A percentile compares a stretch with the other conserved stretches of the same genome.
These are phyloP conservation scores for Agarophyton chilense DNA, from an alignment of 23 red algal species.

Conservation along the genomic window DNA sequence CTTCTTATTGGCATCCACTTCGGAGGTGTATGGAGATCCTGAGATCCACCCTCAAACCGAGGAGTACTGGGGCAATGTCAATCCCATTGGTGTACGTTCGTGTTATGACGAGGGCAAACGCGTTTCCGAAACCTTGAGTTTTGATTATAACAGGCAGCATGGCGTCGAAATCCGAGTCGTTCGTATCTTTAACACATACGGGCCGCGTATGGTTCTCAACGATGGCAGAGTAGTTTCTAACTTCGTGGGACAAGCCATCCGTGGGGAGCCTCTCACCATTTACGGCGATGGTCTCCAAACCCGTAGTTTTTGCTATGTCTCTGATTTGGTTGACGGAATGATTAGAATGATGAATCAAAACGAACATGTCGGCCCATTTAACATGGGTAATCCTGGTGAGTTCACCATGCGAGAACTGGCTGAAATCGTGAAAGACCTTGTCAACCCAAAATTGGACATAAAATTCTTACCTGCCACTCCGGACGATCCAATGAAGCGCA, in stretches of 20 bases:
- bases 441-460: constrained; percentile 72
- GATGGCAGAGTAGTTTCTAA: constrained; percentile 98
- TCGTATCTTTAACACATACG: constrained; percentile 99
- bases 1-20: constrained; percentile 93
- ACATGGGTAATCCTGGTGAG: constrained; percentile 96
- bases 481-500: constrained; percentile 95
- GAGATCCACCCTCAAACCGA: constrained; percentile 93
- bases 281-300: constrained; percentile 99
- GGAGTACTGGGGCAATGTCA: constrained; percentile 99
- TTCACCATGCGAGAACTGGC: constrained; percentile 95
- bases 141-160: constrained; percentile 99
- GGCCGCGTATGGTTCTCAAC: constrained; percentile 97
- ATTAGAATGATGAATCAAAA: constrained; percentile 95
- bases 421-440: constrained; percentile 73
- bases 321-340: constrained; percentile 96
- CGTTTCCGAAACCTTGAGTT: constrained; percentile 90
- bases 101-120: constrained; percentile 99
- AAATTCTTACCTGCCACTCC: constrained; percentile 90
- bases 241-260: constrained; percentile 96
- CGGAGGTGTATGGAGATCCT: constrained; percentile 99
- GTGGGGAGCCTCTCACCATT: constrained; percentile 92
- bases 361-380: constrained; percentile 77
- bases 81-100: constrained; percentile 93
- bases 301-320: constrained; percentile 94
- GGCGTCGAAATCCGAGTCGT: constrained; percentile 95